Percentiles rank a stretch among this genome's conserved stretches.
Evolutionary conservation across 495 filamentous ascomycete genomes (phyloP).

Genomic region (Friedmanniomyces simplex): DNA sequence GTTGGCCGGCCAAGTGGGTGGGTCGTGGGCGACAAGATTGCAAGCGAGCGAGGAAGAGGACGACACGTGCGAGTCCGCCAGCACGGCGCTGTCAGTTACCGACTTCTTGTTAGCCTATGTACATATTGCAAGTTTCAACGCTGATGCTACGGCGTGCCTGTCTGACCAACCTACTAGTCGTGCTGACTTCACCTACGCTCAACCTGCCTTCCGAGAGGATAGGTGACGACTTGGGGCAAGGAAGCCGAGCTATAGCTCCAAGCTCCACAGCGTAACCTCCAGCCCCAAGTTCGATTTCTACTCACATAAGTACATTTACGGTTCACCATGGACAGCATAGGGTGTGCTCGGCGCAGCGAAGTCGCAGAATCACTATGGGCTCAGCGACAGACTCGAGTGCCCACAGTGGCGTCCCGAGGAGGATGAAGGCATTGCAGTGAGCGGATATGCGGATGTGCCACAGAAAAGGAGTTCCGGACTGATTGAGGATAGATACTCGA

Average conservation of each 20-base stretch:
- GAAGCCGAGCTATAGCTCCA: not conserved
- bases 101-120: not conserved
- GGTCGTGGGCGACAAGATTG: not conserved
- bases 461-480: not conserved
- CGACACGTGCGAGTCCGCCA: not conserved
- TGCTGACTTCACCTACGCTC: not conserved
- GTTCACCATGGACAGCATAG: not conserved
- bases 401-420: not conserved
- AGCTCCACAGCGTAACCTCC: not conserved
- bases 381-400: not conserved
- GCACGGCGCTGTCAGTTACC: not conserved
- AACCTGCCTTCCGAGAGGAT: not conserved
- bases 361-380: not conserved
- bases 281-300: not conserved
- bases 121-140: not conserved
- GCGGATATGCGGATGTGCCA: not conserved
- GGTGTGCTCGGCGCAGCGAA: not conserved
- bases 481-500: not conserved
- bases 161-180: not conserved
- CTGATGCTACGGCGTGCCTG: not conserved
- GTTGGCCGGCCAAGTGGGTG: too few relatives aligned
- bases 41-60: not conserved
- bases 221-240: not conserved
- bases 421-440: slow-evolving; percentile 8
- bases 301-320: too few relatives aligned